Evolutionary conservation across 768 basidiomycete genomes (phyloP).

Genomic region (Boletus insuetus): DNA sequence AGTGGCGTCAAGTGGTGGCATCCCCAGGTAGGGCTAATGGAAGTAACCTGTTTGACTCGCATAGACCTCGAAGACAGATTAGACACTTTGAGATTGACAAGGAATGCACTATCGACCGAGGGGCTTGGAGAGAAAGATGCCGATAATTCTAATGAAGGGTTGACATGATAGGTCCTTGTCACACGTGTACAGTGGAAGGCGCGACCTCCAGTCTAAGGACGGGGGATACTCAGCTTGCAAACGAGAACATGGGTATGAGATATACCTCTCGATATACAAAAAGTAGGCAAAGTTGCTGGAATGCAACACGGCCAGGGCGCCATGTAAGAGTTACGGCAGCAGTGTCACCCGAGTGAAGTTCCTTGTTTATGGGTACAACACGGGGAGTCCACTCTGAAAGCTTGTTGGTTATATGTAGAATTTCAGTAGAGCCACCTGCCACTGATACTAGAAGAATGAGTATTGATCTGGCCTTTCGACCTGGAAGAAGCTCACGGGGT

Average conservation of each 20-base stretch:
- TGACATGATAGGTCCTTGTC: conserved; percentile 55
- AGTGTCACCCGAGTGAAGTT: conserved; percentile 47
- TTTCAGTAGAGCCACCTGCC: conserved; percentile 31
- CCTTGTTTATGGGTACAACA: conserved; percentile 39
- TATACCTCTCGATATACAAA: conserved; percentile 67
- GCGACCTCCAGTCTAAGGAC: conserved; percentile 41
- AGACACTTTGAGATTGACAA: conserved; percentile 53
- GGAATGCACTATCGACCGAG: conserved; percentile 47
- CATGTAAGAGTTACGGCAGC: conserved; percentile 51
- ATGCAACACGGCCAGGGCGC: conserved; percentile 48
- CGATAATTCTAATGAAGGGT: conserved; percentile 53
- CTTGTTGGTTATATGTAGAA: conserved; percentile 51
- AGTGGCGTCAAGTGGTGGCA: conserved; percentile 40
- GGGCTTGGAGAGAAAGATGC: conserved; percentile 51
- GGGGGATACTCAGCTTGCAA: conserved; percentile 3
- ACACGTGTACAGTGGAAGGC: conserved; percentile 60
- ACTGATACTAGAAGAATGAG: conserved; percentile 16
- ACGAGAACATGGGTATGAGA: background rate
- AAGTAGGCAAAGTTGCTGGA: conserved; percentile 54
- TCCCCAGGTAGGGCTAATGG: conserved; percentile 70
- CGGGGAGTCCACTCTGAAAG: conserved; percentile 46
- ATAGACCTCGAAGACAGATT: conserved; percentile 47
- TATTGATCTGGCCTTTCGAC: background rate
- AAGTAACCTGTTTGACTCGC: conserved; percentile 54
- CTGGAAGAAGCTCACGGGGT: conserved; percentile 13